Conservation (phyloP, 2,329 filamentous ascomycete species). For the Volutella citrinella region DNA sequence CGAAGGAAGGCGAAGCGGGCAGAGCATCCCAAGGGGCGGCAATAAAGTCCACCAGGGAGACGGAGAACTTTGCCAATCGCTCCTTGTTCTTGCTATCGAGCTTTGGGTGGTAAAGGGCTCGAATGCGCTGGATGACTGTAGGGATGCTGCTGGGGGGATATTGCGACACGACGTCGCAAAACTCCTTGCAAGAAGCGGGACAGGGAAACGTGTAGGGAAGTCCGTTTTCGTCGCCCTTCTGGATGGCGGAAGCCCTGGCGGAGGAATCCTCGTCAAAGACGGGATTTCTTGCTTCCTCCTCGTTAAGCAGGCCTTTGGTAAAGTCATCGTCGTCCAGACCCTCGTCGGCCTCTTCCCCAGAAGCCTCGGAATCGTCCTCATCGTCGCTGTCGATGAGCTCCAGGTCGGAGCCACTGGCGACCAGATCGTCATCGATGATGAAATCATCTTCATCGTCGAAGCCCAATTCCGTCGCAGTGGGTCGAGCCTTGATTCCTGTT, state of each 20-base stretch:
- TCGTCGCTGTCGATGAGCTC: slow-evolving; percentile 54
- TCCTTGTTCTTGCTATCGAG: slow-evolving; percentile 81
- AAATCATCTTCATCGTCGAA: slow-evolving; percentile 96
- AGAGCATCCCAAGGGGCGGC: slow-evolving; percentile 44
- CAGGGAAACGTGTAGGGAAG: slow-evolving; percentile 85
- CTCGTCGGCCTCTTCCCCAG: slow-evolving; percentile 37
- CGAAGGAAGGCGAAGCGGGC: slow-evolving; percentile 55
- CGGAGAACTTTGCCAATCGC: slow-evolving; percentile 68
- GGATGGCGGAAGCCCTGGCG: slow-evolving; percentile 30
- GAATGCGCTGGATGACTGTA: slow-evolving; percentile 81
- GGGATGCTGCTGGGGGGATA: slow-evolving; percentile 66
- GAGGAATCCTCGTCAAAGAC: slow-evolving; percentile 48
- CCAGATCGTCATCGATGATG: slow-evolving; percentile 80
- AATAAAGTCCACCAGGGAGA: slow-evolving; percentile 62
- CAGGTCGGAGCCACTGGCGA: slow-evolving; percentile 76
- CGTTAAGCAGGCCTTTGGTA: slow-evolving; percentile 63
- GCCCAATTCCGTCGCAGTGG: slow-evolving; percentile 60
- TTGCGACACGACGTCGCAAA: slow-evolving; percentile 63
- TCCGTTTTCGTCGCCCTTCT: slow-evolving; percentile 48
- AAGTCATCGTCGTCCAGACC: slow-evolving; percentile 65
- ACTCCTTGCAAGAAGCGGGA: slow-evolving; percentile 72
- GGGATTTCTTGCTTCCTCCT: slow-evolving; percentile 53
- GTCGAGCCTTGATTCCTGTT: slow-evolving; percentile 53
- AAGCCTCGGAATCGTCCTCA: slow-evolving; percentile 48
- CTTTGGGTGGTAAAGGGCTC: slow-evolving; percentile 88